Evolutionary conservation across 2,329 filamentous ascomycete species (phyloP).

Genomic region (Diaporthe capsici): DNA sequence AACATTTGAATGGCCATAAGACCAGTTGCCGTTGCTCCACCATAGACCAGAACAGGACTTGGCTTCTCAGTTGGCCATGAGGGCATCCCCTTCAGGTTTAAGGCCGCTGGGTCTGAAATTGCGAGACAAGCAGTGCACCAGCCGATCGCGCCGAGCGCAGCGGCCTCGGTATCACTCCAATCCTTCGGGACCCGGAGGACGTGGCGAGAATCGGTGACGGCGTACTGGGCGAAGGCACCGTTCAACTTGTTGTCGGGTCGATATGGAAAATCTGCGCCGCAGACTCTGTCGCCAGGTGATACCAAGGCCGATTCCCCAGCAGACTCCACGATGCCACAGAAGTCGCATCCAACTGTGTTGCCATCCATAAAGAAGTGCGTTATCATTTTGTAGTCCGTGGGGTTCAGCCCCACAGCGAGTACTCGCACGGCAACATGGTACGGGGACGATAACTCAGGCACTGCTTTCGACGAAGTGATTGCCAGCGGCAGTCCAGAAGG

Average conservation of each 20-base stretch:
- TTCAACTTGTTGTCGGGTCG: slow-evolving; percentile 19
- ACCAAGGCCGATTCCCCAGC: slow-evolving; percentile 25
- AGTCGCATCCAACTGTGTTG: slow-evolving; percentile 49
- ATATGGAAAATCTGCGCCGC: slow-evolving; percentile 41
- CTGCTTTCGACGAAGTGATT: slow-evolving; percentile 12
- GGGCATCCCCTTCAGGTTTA: slow-evolving; percentile 16
- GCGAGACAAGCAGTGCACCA: slow-evolving; percentile 34
- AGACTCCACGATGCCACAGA: slow-evolving; percentile 47
- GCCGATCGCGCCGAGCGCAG: slow-evolving; percentile 26
- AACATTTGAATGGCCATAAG: slow-evolving; percentile 32
- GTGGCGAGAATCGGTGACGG: slow-evolving; percentile 5
- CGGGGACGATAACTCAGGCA: slow-evolving; percentile 1
- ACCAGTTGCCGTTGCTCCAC: slow-evolving; percentile 30
- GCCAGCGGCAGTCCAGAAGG: slow-evolving; percentile 10
- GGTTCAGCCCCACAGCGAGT: slow-evolving; percentile 48
- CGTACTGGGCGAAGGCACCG: slow-evolving; percentile 35
- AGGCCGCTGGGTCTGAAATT: slow-evolving; percentile 26
- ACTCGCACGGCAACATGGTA: slow-evolving; percentile 41
- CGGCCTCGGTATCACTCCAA: slow-evolving; percentile 22
- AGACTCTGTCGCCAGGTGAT: slow-evolving; percentile 42
- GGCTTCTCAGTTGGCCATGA: slow-evolving; percentile 2
- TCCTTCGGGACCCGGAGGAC: slow-evolving; percentile 24
- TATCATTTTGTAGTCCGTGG: slow-evolving; percentile 48
- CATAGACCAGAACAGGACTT: slow-evolving; percentile 32
- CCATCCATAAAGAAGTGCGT: slow-evolving; percentile 43